Conservation (phyloP, 441 rosid genomes). For the Populus hybrid region DNA sequence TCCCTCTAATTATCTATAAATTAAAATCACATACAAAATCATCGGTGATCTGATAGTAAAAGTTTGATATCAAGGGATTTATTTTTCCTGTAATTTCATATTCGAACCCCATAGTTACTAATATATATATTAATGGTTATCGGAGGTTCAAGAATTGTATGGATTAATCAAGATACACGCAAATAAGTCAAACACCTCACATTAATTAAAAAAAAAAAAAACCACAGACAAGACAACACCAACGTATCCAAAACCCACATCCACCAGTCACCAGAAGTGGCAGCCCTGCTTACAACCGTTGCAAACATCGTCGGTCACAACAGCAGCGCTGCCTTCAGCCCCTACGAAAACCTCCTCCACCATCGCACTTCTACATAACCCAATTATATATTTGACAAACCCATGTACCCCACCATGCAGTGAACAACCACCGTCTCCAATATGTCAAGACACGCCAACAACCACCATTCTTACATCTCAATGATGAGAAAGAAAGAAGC, state of each 20-base stretch:
- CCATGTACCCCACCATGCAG: background rate
- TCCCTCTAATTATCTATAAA: too few species aligned
- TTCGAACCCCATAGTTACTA: too few species aligned
- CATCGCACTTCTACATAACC: too few species aligned
- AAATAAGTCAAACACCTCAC: too few species aligned
- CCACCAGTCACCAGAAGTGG: background rate
- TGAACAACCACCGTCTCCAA: background rate
- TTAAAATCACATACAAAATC: background rate
- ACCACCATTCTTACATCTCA: background rate
- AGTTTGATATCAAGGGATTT: too few species aligned
- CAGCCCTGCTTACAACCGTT: background rate
- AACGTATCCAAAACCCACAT: background rate
- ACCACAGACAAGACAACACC: background rate
- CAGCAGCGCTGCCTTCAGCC: background rate
- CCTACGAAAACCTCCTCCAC: background rate
- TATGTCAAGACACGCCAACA: background rate
- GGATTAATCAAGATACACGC: too few species aligned
- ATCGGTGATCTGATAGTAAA: too few species aligned
- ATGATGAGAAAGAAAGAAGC: background rate
- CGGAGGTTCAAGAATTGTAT: too few species aligned
- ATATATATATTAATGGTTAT: too few species aligned
- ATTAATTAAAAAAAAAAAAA: too few species aligned
- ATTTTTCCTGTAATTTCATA: too few species aligned
- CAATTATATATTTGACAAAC: background rate
- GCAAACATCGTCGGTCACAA: background rate